Base-by-base conservation (phyloP, 2,329 filamentous ascomycete genomes). In the Didymella segeticola region DNA sequence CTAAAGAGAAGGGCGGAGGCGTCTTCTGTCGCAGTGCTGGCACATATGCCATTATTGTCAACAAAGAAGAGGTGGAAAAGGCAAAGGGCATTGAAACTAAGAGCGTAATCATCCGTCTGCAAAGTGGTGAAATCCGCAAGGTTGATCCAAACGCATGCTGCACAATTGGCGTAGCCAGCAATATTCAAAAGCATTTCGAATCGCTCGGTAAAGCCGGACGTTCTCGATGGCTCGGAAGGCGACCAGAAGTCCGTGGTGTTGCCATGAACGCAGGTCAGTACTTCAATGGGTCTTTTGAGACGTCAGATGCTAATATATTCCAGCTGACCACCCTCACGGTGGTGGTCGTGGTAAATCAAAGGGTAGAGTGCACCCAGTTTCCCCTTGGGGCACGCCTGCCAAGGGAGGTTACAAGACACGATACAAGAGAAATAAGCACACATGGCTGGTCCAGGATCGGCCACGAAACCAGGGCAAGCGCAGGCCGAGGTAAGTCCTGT, bases 311-410 rank as follows among this genome's bases (percentile, higher is more conserved):
- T 64, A 57, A 67, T 63, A 37, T 38, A 25, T 43, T 57, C 37
- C 68, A 86, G 90, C 87, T 68, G 95, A 99, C 72, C 95, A 99
- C 83, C 95, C 95, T 71, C 95, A 99, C 77, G 95, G 95, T 85
- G 95, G 95, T 89, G 95, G 95, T 78, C 87, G 96, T 83, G 95
- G 95, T 81, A 99, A 99, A 81, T 97, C 92, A 53, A 99, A 99
- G 90, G 92, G 95, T 86, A 96, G 97, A 74, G 87, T 93, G 57
- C 84, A 96, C 73, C 95, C 96, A 27, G 91, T 95, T 67, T 96
- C 91, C 79, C 95, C 95, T 54, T 99, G 96, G 95, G 95, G 96
- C 74, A 89, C 87, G 73, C 93, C 91, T 72, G 85, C 90, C 77
- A 93, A 93, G 83, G 86, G 88, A 75, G 90, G 90, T 60, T 96